Evolutionary conservation across 306 rosid genomes (phyloP), one percentile per base, ranked within the genome.

Genomic region (Luffa aegyptiaca): DNA sequence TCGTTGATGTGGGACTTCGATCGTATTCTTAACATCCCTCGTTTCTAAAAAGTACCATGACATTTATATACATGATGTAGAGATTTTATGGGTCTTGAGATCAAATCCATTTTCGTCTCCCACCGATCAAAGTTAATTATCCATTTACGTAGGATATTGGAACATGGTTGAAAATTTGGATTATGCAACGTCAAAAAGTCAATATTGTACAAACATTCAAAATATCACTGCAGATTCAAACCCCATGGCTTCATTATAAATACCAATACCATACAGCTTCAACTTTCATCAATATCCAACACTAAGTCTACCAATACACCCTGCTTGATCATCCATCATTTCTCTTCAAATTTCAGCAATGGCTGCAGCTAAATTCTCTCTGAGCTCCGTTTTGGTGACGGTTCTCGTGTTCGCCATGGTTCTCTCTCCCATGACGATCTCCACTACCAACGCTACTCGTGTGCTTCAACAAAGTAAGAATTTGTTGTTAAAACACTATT

Each of bases 371-470:
- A 56, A 72, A 35, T 65, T 59, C 81, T 61, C 82, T 63, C 9
- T 81, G 14, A 84, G 80, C 77, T 84, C 80, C 42, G 10, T 83
- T 76, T 36, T 87, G 26, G 58, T 78, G 14, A 77, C 80, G 58
- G 57, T 87, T 72, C 84, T 84, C 80, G 35, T 87, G 52, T 80
- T 87, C 57, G 82, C 84, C 5, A 21, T 83, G 82, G 39, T 81
- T 26, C 59, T 87, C 56, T 81, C 88, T 56, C 82, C 85, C 1
- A 37, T 6, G 48, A 14, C 10, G 21, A 51, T 79, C 72, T 44
- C 78, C 35, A 83, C 86, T 20, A 63, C 75, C 36, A 68, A 65
- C 5, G 88, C 88, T 3, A 80, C 63, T 39, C 80, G 83, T 3
- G 55, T 61, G 44, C 46, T 83, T n/a, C 65, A 78, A 0, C 61